A percentile compares a stretch with the other conserved stretches of the same genome.
Conservation (phyloP, 179 eudicot species). For the Beta corolliflora region DNA sequence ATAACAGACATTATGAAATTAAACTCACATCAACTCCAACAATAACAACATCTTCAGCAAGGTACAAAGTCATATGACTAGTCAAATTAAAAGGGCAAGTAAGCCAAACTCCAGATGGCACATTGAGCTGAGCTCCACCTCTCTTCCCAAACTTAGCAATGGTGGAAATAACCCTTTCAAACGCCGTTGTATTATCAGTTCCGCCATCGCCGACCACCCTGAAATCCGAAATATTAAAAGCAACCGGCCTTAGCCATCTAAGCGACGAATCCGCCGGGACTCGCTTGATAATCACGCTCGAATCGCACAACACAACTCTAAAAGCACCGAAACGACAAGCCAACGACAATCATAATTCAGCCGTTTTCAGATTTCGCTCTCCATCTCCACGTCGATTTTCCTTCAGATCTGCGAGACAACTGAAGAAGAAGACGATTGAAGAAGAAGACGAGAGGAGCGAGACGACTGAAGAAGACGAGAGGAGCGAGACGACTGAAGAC, state of each 20-base stretch:
- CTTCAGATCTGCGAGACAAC: too few relatives aligned
- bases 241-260: constrained; percentile 63
- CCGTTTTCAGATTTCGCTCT: too few relatives aligned
- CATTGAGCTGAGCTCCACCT: constrained; percentile 94
- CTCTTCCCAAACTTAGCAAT: constrained; percentile 63
- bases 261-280: too few relatives aligned
- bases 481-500: too few relatives aligned
- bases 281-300: too few relatives aligned
- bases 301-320: too few relatives aligned
- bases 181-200: constrained; percentile 72
- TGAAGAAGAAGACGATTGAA: too few relatives aligned
- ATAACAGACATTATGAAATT: not conserved
- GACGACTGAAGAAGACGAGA: too few relatives aligned
- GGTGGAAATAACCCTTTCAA: constrained; percentile 67
- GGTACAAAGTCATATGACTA: constrained; percentile 74
- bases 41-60: constrained; percentile 72
- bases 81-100: constrained; percentile 89
- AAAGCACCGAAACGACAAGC: too few relatives aligned
- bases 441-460: too few relatives aligned
- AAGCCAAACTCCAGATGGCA: constrained; percentile 76
- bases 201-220: constrained; percentile 87
- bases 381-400: too few relatives aligned
- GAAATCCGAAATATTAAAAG: constrained; percentile 73
- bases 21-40: constrained; percentile 77
- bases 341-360: too few relatives aligned